phyloP scores from a whole-genome alignment of 1,284 basidiomycete genomes.

The Anthracocystis walkeri region DNA sequence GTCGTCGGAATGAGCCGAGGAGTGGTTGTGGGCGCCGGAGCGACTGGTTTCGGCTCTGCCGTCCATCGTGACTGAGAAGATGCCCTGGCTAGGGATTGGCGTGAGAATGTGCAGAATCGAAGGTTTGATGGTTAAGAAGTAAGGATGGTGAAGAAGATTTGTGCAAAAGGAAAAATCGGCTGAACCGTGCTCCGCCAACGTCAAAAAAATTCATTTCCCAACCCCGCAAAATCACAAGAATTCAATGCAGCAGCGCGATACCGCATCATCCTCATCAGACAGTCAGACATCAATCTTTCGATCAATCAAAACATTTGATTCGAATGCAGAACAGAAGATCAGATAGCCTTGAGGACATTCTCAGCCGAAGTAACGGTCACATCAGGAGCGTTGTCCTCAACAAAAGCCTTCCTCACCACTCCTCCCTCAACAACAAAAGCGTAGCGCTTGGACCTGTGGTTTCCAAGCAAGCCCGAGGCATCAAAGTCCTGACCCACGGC shows the following conservation, averaged over 20 bases:
- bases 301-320: neutral
- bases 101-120: neutral
- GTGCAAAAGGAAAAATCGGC: too few species aligned
- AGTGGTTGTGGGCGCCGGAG: neutral
- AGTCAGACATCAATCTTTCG: too few species aligned
- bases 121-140: neutral
- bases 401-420: constrained; percentile 56
- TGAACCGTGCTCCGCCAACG: neutral
- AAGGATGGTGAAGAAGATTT: neutral
- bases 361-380: constrained; percentile 62
- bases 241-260: too few species aligned
- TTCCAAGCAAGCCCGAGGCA: constrained; percentile 62
- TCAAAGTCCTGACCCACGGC: constrained; percentile 63
- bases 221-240: neutral
- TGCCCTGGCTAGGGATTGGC: neutral
- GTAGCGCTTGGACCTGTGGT: constrained; percentile 56
- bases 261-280: too few species aligned
- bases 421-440: constrained; percentile 59
- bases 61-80: constrained; percentile 6
- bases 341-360: constrained; percentile 51
- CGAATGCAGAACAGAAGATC: too few species aligned
- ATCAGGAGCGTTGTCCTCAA: constrained; percentile 60
- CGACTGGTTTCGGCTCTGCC: constrained; percentile 17
- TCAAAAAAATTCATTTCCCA: neutral
- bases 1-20: constrained; percentile 1